phyloP scores from a whole-genome alignment of 345 rosid genomes.

The Gossypium sturtianum region DNA sequence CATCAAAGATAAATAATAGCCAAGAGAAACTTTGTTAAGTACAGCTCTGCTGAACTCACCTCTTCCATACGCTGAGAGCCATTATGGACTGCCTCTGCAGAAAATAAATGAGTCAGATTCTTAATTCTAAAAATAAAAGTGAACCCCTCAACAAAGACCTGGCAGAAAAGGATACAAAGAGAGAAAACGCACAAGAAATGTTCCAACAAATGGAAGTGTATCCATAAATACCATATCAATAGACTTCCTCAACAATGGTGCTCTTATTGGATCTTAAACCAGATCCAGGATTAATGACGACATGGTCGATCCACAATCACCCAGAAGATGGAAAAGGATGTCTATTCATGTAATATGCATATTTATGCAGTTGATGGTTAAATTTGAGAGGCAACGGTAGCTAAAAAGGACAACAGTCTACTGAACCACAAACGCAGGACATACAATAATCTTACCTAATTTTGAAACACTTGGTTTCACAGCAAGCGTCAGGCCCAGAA shows the following conservation, averaged over 20 bases:
- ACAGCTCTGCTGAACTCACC: slow-evolving; percentile 37
- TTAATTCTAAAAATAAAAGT: too few species aligned
- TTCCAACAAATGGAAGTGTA: neutral
- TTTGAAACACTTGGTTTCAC: slow-evolving; percentile 76
- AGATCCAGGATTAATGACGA: neutral
- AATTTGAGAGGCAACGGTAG: neutral
- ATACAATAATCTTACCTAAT: slow-evolving; percentile 36
- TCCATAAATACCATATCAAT: neutral
- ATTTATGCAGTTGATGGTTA: neutral
- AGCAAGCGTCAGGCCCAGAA: slow-evolving; percentile 86
- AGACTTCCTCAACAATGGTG: neutral
- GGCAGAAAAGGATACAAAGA: neutral
- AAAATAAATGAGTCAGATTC: slow-evolving; percentile 15
- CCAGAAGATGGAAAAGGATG: neutral
- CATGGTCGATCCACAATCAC: neutral
- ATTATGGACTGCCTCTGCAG: slow-evolving; percentile 52
- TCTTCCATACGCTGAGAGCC: slow-evolving; percentile 52
- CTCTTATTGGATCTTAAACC: neutral
- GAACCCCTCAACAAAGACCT: neutral
- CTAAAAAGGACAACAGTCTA: neutral
- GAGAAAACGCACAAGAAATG: neutral
- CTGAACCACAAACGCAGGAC: neutral
- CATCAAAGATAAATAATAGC: neutral
- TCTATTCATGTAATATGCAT: neutral
- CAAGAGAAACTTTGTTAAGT: neutral